Conservation (phyloP, 352 stramenopile species). For the Globisporangium uncinulatum region DNA sequence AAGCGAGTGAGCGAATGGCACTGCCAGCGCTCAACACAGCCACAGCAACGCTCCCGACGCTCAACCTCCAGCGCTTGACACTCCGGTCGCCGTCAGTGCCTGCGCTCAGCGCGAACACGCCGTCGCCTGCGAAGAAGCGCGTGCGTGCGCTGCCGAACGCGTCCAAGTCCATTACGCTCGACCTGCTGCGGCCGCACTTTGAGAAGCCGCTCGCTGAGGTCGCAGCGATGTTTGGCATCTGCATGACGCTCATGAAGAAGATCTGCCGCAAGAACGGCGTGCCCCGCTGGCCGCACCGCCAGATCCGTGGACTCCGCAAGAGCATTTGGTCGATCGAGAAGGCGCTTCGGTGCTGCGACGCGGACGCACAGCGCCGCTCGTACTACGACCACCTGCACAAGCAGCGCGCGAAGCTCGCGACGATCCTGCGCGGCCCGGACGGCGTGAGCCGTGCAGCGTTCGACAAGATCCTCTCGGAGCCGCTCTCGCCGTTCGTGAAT, state of each 20-base stretch:
- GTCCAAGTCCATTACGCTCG: slow-evolving; percentile 74
- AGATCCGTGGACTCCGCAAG: slow-evolving; percentile 68
- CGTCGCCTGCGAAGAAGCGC: slow-evolving; percentile 60
- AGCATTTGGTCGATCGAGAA: slow-evolving; percentile 82
- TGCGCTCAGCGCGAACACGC: slow-evolving; percentile 4
- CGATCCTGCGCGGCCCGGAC: slow-evolving; percentile 55
- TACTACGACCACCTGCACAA: slow-evolving; percentile 74
- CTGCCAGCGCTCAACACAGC: slow-evolving; percentile 38
- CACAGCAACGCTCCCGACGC: slow-evolving; percentile 13
- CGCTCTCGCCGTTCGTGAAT: slow-evolving; percentile 49
- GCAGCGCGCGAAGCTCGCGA: slow-evolving; percentile 62
- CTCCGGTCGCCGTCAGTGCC: slow-evolving; percentile 15
- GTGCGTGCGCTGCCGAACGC: slow-evolving; percentile 65
- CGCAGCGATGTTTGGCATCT: slow-evolving; percentile 71
- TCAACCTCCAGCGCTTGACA: slow-evolving; percentile 17
- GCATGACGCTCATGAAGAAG: slow-evolving; percentile 84
- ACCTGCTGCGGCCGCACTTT: slow-evolving; percentile 67
- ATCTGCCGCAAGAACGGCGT: slow-evolving; percentile 79
- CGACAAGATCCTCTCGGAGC: slow-evolving; percentile 57
- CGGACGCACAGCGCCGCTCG: slow-evolving; percentile 49
- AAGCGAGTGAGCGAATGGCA: slow-evolving; percentile 37
- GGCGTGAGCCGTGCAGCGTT: slow-evolving; percentile 47
- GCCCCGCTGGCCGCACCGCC: slow-evolving; percentile 65
- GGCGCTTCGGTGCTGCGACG: slow-evolving; percentile 57
- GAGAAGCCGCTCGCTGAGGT: slow-evolving; percentile 72